These are phyloP conservation scores for Populus tremula DNA, from an alignment of 345 rosid species.

Conservation along the genomic window DNA sequence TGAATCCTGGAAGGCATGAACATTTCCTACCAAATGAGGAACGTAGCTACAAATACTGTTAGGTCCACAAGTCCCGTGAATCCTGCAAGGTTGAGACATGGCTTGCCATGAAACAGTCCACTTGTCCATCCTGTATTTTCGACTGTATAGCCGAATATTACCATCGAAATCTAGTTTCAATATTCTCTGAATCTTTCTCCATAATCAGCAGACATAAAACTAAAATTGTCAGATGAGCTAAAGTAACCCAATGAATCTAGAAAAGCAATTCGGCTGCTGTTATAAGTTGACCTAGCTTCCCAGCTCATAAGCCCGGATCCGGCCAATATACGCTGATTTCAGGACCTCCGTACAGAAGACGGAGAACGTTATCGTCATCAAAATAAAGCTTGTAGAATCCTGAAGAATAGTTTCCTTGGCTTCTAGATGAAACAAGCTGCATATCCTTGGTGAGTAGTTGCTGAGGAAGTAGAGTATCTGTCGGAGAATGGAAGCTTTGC, in stretches of 20 bases:
- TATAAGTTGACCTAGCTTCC: not conserved
- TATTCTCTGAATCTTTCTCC: not conserved
- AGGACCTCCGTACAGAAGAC: constrained; percentile 6
- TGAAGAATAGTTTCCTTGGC: not conserved
- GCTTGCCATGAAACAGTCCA: constrained; percentile 12
- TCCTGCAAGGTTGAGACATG: not conserved
- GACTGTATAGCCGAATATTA: constrained; percentile 6
- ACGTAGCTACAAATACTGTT: not conserved
- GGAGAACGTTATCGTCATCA: constrained; percentile 5
- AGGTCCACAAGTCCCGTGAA: constrained; percentile 15
- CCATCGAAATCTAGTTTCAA: constrained; percentile 11
- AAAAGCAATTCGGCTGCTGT: constrained; percentile 5
- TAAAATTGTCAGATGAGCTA: not conserved
- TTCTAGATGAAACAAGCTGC: constrained; percentile 4
- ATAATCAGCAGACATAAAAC: not conserved
- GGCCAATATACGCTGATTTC: constrained; percentile 7
- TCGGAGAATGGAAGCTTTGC: constrained; percentile 3
- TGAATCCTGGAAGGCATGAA: constrained; percentile 10
- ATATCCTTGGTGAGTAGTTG: not conserved
- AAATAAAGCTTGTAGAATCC: constrained; percentile 5
- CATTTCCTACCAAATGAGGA: not conserved
- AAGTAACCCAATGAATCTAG: not conserved
- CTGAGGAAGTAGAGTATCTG: constrained; percentile 9
- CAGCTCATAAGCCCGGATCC: not conserved
- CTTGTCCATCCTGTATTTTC: not conserved